Percentiles rank a stretch among this genome's conserved stretches.
phyloP scores from a whole-genome alignment of 768 basidiomycete species.

The Termitomyces sp. region DNA sequence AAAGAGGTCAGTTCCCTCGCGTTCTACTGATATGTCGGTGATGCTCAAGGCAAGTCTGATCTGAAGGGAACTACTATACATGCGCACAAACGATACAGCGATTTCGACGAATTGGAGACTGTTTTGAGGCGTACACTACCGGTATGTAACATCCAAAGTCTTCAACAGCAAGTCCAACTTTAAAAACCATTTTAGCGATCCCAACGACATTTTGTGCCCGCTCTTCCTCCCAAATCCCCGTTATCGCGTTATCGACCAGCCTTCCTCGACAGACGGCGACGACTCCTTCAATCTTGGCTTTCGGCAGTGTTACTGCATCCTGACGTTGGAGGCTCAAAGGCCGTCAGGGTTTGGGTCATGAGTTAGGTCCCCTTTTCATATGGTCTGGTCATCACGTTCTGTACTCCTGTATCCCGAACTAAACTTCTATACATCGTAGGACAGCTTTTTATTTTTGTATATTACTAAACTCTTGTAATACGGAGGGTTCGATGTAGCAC shows the following conservation, averaged over 20 bases:
- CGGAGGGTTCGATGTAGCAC: background rate
- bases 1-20: constrained; percentile 38
- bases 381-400: background rate
- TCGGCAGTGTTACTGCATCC: constrained; percentile 61
- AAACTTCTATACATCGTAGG: background rate
- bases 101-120: constrained; percentile 51
- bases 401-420: background rate
- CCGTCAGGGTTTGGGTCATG: constrained; percentile 61
- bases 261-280: constrained; percentile 61
- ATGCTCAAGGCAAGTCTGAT: background rate
- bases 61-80: constrained; percentile 57
- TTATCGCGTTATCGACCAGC: constrained; percentile 61
- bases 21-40: background rate
- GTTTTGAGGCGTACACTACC: constrained; percentile 48
- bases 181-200: constrained; percentile 1
- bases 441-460: background rate
- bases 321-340: constrained; percentile 59
- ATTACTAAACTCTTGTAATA: too few species aligned
- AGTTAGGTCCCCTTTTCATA: constrained; percentile 17
- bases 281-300: constrained; percentile 63
- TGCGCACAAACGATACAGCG: constrained; percentile 61
- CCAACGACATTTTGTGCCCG: constrained; percentile 47
- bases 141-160: constrained; percentile 26
- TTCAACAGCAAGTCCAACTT: background rate
- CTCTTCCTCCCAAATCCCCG: constrained; percentile 65